Evolutionary conservation across 2,329 filamentous ascomycete genomes (phyloP), one percentile per base, ranked within the genome.

Genomic region (Hymenoscyphus fraxineus): DNA sequence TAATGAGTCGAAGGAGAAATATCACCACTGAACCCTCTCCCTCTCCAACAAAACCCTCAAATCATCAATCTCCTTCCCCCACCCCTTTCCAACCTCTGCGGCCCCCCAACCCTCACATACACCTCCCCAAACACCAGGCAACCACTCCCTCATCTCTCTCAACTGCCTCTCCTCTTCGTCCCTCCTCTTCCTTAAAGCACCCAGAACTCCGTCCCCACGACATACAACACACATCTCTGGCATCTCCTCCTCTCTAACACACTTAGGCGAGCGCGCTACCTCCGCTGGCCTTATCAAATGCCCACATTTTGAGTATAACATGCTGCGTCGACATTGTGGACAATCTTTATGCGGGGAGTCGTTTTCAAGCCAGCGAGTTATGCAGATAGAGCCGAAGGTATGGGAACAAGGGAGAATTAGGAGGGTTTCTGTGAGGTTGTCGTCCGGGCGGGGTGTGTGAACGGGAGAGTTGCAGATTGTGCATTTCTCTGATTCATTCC

Each of bases 21-120:
- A 56, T 64, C 51, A 69, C 68, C 70, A 70, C 64, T 67, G 38
- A 70, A 6, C 74, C 73, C 66, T 62, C 51, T 75, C 71, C 64
- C 68, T 67, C 64, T 78, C 77, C 55, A 66, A 65, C 58, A 71
- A 69, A 38, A 66, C 63, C 19, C 64, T 65, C 22, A 70, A 51
- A 56, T 44, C 61, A 22, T 67, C 64, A 54, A 69, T 60, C 38
- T 67, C 67, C 19, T 64, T 68, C 64, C 60, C 64, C 58, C 65
- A 68, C 16, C 61, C 66, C 54, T 68, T 63, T 61, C 63, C 59
- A 69, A 69, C 62, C 59, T 56, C 22, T 69, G 47, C 59, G 51
- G 66, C 32, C 63, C 44, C 39, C 63, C 59, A 31, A 58, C 61
- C 9, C 61, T 56, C 19, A 61, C 61, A 60, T 60, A 66, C 40